Percentiles rank a stretch among this genome's conserved stretches.
Evolutionary conservation across 257 asterid genomes (phyloP).

Genomic region (Solanum peruvianum): DNA sequence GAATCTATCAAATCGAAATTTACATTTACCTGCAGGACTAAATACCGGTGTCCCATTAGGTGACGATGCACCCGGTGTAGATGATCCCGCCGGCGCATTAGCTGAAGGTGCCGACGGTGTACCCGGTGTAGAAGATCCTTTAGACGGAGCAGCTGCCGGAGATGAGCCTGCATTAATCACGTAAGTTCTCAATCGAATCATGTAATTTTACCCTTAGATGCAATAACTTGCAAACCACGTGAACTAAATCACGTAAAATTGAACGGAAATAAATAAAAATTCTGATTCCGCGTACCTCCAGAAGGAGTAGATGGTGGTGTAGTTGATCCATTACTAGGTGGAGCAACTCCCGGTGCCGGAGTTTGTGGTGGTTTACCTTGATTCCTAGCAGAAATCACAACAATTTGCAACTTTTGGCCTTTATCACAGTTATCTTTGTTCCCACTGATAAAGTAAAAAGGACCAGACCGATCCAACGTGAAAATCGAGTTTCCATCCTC

Average conservation of each 20-base stretch:
- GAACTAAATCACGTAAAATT: background rate
- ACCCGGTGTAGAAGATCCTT: background rate
- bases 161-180: constrained; percentile 15
- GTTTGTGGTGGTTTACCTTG: background rate
- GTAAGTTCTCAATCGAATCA: background rate
- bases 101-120: background rate
- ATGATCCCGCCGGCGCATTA: background rate
- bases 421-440: constrained; percentile 29
- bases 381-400: constrained; percentile 36
- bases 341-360: constrained; percentile 5
- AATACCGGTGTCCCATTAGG: background rate
- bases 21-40: background rate
- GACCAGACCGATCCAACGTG: constrained; percentile 47
- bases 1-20: background rate
- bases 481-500: constrained; percentile 38
- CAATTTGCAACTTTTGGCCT: constrained; percentile 37
- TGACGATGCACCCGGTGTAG: constrained; percentile 1
- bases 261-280: background rate
- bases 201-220: background rate
- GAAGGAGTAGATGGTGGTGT: background rate
- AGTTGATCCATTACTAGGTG: background rate
- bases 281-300: background rate
- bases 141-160: constrained; percentile 5
- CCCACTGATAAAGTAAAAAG: constrained; percentile 50
- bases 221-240: too few relatives aligned